Base-by-base conservation (phyloP, 2,329 filamentous ascomycete species). In the Aureobasidium uvarum region DNA sequence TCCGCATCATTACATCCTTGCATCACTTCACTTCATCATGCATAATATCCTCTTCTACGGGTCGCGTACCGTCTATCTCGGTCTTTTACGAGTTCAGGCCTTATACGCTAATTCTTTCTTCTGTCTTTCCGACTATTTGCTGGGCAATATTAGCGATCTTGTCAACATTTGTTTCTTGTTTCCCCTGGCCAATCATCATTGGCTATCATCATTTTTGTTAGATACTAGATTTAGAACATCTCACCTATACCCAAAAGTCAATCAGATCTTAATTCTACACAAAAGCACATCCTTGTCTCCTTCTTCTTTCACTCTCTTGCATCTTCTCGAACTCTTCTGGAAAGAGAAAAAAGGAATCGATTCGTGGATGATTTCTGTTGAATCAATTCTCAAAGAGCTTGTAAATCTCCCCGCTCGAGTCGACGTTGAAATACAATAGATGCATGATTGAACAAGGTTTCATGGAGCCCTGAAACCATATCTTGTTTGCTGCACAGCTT, bases 81-180 rank as follows among this genome's bases (percentile, higher is more conserved):
- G 43, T 41, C 58, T 62, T 62, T 62, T 62, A 50, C 58, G 43
- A 62, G 58, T 62, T 50, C 58, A 50, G 58, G 33, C 58, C 58
- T 62, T 45, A 62, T 50, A 50, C 58, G 58, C 58, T 41, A 39
- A 51, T 62, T 62, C 4, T 62, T 51, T 41, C 33, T 25, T 23
- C 28, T 45, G n/a, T 62, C 18, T 62, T 50, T 41, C 18, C 10
- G 6, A 41, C 11, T 48, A 11, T 38, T 28, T 48, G 43, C 45
- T 60, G 18, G 16, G 41, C 41, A 48, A 43, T 33, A 18, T 60
- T 60, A 46, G 43, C 43, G 56, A 60, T 46, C 41, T 33, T 59
- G 25, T 59, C 5, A 45, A 36, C 33, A 36, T 10, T 45, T 45
- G 5, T 28, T 28, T 18, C 4, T n/a, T 31, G 2, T 25, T 20